These are phyloP conservation scores for Mallotus nudiflorus DNA, from an alignment of 345 rosid species.

Conservation along the genomic window DNA sequence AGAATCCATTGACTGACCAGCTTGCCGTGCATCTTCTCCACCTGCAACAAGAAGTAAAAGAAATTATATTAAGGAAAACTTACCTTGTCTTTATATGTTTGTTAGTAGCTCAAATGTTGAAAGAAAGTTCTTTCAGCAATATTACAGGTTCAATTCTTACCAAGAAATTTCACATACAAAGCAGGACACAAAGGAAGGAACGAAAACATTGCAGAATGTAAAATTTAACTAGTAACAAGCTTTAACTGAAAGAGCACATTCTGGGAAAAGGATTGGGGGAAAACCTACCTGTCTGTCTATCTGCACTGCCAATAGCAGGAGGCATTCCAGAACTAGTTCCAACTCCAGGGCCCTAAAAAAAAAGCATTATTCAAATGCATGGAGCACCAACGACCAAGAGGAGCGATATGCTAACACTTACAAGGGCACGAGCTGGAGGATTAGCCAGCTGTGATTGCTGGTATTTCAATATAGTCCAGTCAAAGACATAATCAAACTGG, in stretches of 20 bases:
- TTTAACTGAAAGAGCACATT: background rate
- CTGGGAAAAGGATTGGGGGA: background rate
- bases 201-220: no score
- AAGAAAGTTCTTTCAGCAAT: background rate
- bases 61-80: background rate
- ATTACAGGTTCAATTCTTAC: background rate
- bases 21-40: conserved; percentile 53
- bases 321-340: conserved; percentile 80
- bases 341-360: conserved; percentile 59
- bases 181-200: no score
- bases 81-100: background rate
- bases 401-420: conserved; percentile 34
- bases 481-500: conserved; percentile 92
- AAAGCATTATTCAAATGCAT: conserved; percentile 10
- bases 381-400: conserved; percentile 7
- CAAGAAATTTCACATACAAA: background rate
- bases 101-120: background rate
- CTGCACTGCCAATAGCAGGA: conserved; percentile 57
- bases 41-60: conserved; percentile 13
- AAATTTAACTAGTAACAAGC: no score
- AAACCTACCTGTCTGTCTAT: conserved; percentile 55
- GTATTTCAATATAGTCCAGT: conserved; percentile 94
- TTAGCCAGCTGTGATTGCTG: conserved; percentile 79
- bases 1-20: conserved; percentile 60
- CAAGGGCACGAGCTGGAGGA: conserved; percentile 67